Evolutionary conservation across 2,329 filamentous ascomycete species (phyloP).

Genomic region (Fusarium coffeatum): DNA sequence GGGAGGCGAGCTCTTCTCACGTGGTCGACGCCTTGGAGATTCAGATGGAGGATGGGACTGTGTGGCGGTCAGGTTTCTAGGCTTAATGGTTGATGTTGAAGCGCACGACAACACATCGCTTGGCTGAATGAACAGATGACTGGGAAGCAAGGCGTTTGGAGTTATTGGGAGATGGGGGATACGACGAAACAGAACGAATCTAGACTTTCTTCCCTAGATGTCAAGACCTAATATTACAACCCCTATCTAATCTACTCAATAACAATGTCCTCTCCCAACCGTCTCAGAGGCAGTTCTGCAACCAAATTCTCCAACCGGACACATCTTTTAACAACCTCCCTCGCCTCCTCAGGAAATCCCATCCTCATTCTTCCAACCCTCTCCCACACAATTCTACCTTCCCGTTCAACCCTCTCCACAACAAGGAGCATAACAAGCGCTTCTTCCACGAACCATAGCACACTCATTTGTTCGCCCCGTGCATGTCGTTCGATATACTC

Average conservation of each 20-base stretch:
- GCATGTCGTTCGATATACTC: slow-evolving; percentile 52
- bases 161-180: background rate
- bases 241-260: too few species aligned
- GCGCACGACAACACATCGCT: background rate
- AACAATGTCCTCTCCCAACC: slow-evolving; percentile 50
- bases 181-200: background rate
- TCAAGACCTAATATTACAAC: background rate
- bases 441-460: slow-evolving; percentile 53
- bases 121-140: too few species aligned
- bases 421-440: slow-evolving; percentile 51
- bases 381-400: slow-evolving; percentile 46
- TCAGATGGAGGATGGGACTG: too few species aligned
- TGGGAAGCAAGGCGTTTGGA: background rate
- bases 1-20: too few species aligned
- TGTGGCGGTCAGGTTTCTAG: rapidly evolving
- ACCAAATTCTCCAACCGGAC: slow-evolving; percentile 50
- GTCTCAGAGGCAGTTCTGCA: slow-evolving; percentile 48
- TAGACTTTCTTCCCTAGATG: background rate
- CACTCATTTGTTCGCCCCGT: slow-evolving; percentile 52
- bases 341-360: slow-evolving; percentile 50
- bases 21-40: too few species aligned
- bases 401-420: slow-evolving; percentile 44
- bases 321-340: slow-evolving; percentile 49
- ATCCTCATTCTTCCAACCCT: slow-evolving; percentile 52
- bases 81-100: background rate